Conservation (phyloP, 2,329 filamentous ascomycete species). For the Pyricularia grisea region DNA sequence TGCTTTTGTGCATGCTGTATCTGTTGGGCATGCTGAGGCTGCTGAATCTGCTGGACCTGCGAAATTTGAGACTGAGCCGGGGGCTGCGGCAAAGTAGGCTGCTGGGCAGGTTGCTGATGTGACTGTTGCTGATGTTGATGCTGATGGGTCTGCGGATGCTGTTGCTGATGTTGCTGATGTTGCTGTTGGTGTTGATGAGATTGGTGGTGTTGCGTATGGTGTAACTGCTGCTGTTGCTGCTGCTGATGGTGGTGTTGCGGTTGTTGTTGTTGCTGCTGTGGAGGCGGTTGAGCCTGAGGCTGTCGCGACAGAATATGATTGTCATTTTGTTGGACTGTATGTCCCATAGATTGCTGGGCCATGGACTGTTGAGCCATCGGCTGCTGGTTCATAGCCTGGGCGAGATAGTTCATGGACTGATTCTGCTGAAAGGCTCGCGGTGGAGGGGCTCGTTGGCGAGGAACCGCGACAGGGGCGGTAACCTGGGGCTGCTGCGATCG, state of each 20-base stretch:
- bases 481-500: conserved; percentile 32
- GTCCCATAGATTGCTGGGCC: conserved; percentile 20
- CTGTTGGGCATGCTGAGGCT: conserved; percentile 21
- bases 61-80: conserved; percentile 10
- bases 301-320: conserved; percentile 4
- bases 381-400: conserved; percentile 25
- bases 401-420: conserved; percentile 19
- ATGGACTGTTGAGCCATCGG: conserved; percentile 21
- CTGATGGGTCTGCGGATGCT: conserved; percentile 10
- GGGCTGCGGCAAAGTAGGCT: conserved; percentile 12
- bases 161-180: conserved; percentile 4
- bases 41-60: conserved; percentile 12
- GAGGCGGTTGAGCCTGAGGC: conserved; percentile 10
- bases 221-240: conserved; percentile 7
- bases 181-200: conserved; percentile 9
- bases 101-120: conserved; percentile 8
- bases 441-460: conserved; percentile 29
- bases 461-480: conserved; percentile 35
- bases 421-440: conserved; percentile 19
- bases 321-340: conserved; percentile 10
- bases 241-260: conserved; percentile 12
- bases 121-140: conserved; percentile 12
- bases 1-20: conserved; percentile 15
- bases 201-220: conserved; percentile 11
- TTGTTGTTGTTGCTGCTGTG: conserved; percentile 15